phyloP scores from a whole-genome alignment of 2,329 filamentous ascomycete genomes.

The Alternaria hordeiaustralica region DNA sequence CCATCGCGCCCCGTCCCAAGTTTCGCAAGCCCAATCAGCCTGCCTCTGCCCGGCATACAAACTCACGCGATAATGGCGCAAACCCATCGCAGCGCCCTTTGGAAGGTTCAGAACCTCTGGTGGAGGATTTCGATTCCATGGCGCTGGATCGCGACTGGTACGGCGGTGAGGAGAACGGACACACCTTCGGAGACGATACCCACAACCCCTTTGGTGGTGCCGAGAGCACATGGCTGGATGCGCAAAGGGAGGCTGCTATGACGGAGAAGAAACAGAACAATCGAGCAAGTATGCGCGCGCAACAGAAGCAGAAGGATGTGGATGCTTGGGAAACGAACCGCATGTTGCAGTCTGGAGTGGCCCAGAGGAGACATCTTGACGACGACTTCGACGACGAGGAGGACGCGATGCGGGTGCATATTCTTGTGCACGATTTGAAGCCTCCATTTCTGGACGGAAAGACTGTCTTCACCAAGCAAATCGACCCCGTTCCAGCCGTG shows the following conservation, averaged over 20 bases:
- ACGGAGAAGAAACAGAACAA: slow-evolving; percentile 80
- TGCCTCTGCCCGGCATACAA: slow-evolving; percentile 47
- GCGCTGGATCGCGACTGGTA: slow-evolving; percentile 94
- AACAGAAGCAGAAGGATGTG: slow-evolving; percentile 90
- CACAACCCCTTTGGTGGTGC: slow-evolving; percentile 89
- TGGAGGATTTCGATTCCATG: slow-evolving; percentile 71
- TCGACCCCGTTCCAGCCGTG: slow-evolving; percentile 93
- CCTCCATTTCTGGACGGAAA: slow-evolving; percentile 94
- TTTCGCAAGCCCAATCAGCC: slow-evolving; percentile 45
- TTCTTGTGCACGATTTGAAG: slow-evolving; percentile 90
- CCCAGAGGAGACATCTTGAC: slow-evolving; percentile 82
- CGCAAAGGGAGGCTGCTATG: slow-evolving; percentile 74
- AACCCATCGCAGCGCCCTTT: slow-evolving; percentile 63
- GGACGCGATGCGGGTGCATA: slow-evolving; percentile 84
- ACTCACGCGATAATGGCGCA: slow-evolving; percentile 36
- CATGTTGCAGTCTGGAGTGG: slow-evolving; percentile 95
- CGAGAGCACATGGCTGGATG: slow-evolving; percentile 74
- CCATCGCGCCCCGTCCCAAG: slow-evolving; percentile 58
- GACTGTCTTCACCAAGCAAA: slow-evolving; percentile 95
- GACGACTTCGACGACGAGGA: slow-evolving; percentile 89
- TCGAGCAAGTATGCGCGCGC: slow-evolving; percentile 73
- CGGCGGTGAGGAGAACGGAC: slow-evolving; percentile 81
- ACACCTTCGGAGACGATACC: slow-evolving; percentile 87
- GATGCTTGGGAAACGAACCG: slow-evolving; percentile 99
- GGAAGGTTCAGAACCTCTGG: slow-evolving; percentile 66